Conservation (phyloP, 345 rosid species). For the Geranium brycei region DNA sequence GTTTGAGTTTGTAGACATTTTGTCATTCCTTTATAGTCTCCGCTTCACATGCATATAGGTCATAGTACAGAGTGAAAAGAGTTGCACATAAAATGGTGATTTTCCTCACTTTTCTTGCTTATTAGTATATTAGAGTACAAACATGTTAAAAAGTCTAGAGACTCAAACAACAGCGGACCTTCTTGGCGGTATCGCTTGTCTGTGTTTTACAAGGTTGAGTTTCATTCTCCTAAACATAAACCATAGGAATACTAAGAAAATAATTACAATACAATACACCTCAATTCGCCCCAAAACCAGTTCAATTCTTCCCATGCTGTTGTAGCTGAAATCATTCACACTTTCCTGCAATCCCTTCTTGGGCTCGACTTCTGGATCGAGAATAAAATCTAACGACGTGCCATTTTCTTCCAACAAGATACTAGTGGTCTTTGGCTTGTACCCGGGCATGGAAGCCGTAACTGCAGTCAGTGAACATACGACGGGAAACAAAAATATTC, state of each 20-base stretch:
- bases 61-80: too few relatives aligned
- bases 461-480: conserved; percentile 25
- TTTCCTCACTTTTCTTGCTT: too few relatives aligned
- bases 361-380: conserved; percentile 40
- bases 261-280: conserved; percentile 29
- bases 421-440: conserved; percentile 48
- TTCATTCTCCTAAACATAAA: conserved; percentile 41
- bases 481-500: too few relatives aligned
- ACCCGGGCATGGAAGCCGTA: conserved; percentile 52
- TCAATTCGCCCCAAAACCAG: conserved; percentile 34
- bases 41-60: too few relatives aligned
- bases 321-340: conserved; percentile 29
- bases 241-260: conserved; percentile 39
- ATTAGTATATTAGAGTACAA: too few relatives aligned
- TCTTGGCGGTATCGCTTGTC: conserved; percentile 23
- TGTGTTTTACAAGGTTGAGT: conserved; percentile 32
- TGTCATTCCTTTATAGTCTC: too few relatives aligned
- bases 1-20: too few relatives aligned
- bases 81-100: too few relatives aligned
- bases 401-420: conserved; percentile 60
- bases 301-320: conserved; percentile 18
- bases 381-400: conserved; percentile 55
- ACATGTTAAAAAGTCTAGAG: not conserved
- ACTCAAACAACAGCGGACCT: conserved; percentile 19
- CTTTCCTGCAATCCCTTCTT: conserved; percentile 22